Conservation (phyloP, 805 yeast species). For the Hanseniaspora hatyaiensis region DNA sequence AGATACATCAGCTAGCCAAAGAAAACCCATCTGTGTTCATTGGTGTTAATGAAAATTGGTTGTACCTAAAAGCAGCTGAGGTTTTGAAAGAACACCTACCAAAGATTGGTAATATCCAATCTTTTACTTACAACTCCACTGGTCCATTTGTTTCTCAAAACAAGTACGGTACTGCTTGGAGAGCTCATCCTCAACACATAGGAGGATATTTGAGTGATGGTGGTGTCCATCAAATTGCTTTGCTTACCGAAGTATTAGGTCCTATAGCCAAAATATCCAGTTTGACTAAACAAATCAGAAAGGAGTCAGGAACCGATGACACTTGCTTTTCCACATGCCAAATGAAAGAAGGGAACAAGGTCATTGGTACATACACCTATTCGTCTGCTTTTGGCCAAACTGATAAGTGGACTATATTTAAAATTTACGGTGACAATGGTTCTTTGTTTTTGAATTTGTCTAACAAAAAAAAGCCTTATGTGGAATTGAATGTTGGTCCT, state of each 20-base stretch:
- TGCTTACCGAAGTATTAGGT: constrained; percentile 74
- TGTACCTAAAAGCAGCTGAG: constrained; percentile 50
- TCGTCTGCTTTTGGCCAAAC: constrained; percentile 81
- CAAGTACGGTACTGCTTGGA: constrained; percentile 71
- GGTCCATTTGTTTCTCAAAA: constrained; percentile 55
- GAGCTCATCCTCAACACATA: constrained; percentile 78
- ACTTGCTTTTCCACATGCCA: constrained; percentile 59
- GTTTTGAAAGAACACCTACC: constrained; percentile 47
- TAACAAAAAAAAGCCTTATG: constrained; percentile 31
- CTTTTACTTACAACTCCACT: constrained; percentile 62
- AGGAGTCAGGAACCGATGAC: constrained; percentile 73
- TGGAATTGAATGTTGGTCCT: constrained; percentile 29
- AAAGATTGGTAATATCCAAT: constrained; percentile 58
- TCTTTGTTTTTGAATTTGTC: constrained; percentile 56
- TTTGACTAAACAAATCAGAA: constrained; percentile 62
- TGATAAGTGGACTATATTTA: constrained; percentile 52
- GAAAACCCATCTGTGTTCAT: constrained; percentile 54
- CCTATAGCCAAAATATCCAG: constrained; percentile 60
- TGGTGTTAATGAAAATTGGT: constrained; percentile 77
- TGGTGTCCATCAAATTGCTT: constrained; percentile 90
- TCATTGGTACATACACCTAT: constrained; percentile 74
- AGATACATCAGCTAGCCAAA: constrained; percentile 54
- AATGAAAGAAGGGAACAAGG: constrained; percentile 41
- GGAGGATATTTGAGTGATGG: constrained; percentile 92
- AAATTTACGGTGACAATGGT: constrained; percentile 71